Base-by-base conservation (phyloP, 1,284 basidiomycete species). In the Melampsora larici-populina region DNA sequence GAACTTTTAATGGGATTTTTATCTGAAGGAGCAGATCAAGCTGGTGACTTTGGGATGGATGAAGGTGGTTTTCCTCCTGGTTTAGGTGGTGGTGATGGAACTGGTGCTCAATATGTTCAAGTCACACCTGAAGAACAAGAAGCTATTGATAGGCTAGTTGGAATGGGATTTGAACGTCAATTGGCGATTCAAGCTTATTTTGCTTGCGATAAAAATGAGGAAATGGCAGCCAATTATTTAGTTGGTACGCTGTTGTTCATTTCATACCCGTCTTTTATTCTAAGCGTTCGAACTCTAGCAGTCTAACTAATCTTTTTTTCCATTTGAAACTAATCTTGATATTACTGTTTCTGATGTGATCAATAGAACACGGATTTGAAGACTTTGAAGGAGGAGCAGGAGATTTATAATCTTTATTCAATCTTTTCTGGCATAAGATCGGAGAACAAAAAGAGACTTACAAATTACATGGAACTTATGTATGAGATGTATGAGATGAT, bases 131-230 rank as follows among this genome's bases (percentile, higher is more conserved):
- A 77, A 70, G 74, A 77, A 70, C 49, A 88, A 72, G 92, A 88
- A 68, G 92, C 94, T 6, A 95, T 97, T 80, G 88, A 90, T 84
- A 87, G 94, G 91, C 86, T 97, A 79, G 89, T 93, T 84, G 90
- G 86, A 1, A 89, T 97, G 73, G 94, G 94, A 0, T 97, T 97
- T 84, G 85, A 91, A 29, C 87, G 92, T 64, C 87, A 93, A 70
- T 86, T 86, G 0, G 94, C 88, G 5, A 85, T 93, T 62, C 89
- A 96, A 84, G 94, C 94, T 0, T 97, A 92, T 85, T 88, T 94
- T 85, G 90, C 90, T 6, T 97, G 94, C 84, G 94, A 94, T 84
- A 94, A 92, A 87, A 93, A 97, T 82, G 94, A 97, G 85, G 93
- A 96, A 84, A 85, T 95, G 60, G 93, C 94, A 1, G 94, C 94